Base-by-base conservation (phyloP, 768 basidiomycete genomes). In the Pleurotus salmoneostramineus region DNA sequence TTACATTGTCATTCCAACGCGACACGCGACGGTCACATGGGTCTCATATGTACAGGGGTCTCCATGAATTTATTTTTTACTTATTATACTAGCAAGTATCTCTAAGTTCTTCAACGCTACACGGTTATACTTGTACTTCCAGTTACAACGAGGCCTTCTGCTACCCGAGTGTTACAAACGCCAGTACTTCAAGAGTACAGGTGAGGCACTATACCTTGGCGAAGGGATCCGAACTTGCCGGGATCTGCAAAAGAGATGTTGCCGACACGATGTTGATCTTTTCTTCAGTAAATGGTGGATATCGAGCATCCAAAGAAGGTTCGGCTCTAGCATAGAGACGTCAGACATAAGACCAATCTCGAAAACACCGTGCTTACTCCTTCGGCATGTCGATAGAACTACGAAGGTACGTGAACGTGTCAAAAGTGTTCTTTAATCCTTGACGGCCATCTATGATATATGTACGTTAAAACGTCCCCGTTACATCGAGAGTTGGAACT, bases 351-450 rank as follows among this genome's bases (percentile, higher is more conserved):
- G 37, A 27, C 12, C 46, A 8, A 31, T n/a, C 10, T n/a, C 21
- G 54, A 33, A 61, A 42, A 15, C 4, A 40, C 36, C 49, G 8
- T 70, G 17, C 80, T 44, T 57, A 87, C 84, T 73, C 73, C 57
- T 69, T 73, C 0, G 87, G 84, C 49, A 83, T 69, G 51, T 85
- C 78, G 15, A 83, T 65, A 15, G 78, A 73, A 10, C 73, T 66
- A 32, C 83, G 71, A 11, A 74, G 63, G 48, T 85, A 81, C 3
- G 76, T 76, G 66, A 86, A 88, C 1, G 72, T 63, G 35, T 86
- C 80, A 58, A 78, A 88, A 52, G 78, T 82, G 62, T 79, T 76
- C 62, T 79, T 79, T 58, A 83, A 66, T 11, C 71, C 46, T 61
- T 87, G 82, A 21, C 72, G 68, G 8, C 88, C 87, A 56, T 85